Evolutionary conservation across 768 basidiomycete genomes (phyloP), one percentile per base, ranked within the genome.

Genomic region (Favolaschia claudopus): DNA sequence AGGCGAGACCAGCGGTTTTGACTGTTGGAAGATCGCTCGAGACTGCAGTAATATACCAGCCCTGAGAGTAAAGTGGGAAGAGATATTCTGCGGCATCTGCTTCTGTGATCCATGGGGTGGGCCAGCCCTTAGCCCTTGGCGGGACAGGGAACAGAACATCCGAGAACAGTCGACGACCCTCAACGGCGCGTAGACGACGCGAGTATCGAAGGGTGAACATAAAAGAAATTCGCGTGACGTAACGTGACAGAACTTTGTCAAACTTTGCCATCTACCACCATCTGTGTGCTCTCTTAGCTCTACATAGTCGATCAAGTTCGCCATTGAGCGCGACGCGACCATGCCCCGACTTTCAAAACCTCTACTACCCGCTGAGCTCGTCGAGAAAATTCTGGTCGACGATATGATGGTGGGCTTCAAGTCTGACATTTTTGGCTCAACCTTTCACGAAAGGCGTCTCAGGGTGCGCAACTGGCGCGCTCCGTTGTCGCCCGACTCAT

Each of bases 61-160:
- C 58, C 25, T 43, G 48, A 3, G 20, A 19, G 54, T 60, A 57
- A 4, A 64, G 63, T 5, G 63, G 58, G 36, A 56, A 53, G 27
- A 64, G 57, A 29, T 49, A 64, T 9, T 55, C 17, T 1, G 40
- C 44, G 4, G 58, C 58, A 12, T 64, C 63, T 5, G 37, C 40
- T 22, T 59, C 46, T 24, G 60, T 54, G 19, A 65, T 58, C 60
- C 59, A 65, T 3, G 59, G 55, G 4, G 59, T 65, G 5, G 64
- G 64, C 59, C 59, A 65, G 34, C 55, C 50, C 27, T 61, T 58
- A 1, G 43, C 7, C 32, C 54, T 65, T 17, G 7, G 7, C 19
- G 59, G 54, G 14, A 58, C 33, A 2, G 40, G 44, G 12, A 56
- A 27, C 15, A 37, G 20, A 8, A 32, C 38, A 43, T 52, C 39